Conservation (phyloP, 73 alveolate species). For the Paramecium caudatum region DNA sequence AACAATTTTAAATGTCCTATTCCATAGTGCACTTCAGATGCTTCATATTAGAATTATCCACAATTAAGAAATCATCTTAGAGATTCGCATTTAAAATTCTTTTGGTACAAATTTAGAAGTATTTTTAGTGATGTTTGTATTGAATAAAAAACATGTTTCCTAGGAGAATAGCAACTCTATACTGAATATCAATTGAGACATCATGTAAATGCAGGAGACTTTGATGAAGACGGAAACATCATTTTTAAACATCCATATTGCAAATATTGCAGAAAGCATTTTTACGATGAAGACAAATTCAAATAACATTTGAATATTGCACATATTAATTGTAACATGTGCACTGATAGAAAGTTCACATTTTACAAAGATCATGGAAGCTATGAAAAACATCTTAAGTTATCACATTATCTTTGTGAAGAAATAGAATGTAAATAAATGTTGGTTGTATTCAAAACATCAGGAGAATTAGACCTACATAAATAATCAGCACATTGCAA, state of each 20-base stretch:
- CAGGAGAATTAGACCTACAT: slow-evolving; percentile 69
- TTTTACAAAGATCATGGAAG: slow-evolving; percentile 65
- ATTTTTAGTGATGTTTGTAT: slow-evolving; percentile 53
- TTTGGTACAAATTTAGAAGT: slow-evolving; percentile 9
- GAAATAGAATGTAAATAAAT: slow-evolving; percentile 55
- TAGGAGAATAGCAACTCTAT: slow-evolving; percentile 30
- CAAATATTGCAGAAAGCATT: slow-evolving; percentile 69
- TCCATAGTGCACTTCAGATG: slow-evolving; percentile 31
- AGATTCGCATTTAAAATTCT: slow-evolving; percentile 64
- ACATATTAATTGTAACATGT: slow-evolving; percentile 61
- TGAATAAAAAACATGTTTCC: slow-evolving; percentile 66
- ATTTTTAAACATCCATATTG: slow-evolving; percentile 71
- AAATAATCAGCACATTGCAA: slow-evolving; percentile 25
- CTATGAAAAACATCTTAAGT: slow-evolving; percentile 66
- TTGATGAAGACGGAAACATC: slow-evolving; percentile 73
- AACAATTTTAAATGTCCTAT: slow-evolving; percentile 47
- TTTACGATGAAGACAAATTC: slow-evolving; percentile 74
- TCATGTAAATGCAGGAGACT: slow-evolving; percentile 66
- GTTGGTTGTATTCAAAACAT: slow-evolving; percentile 51
- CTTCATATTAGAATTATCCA: neutral
- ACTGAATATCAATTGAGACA: slow-evolving; percentile 44
- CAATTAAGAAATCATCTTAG: slow-evolving; percentile 54
- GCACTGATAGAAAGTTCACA: slow-evolving; percentile 44
- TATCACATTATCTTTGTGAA: slow-evolving; percentile 72
- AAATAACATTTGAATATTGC: slow-evolving; percentile 51